Evolutionary conservation across 2,329 filamentous ascomycete genomes (phyloP).

Genomic region (Aureobasidium mangrovei): DNA sequence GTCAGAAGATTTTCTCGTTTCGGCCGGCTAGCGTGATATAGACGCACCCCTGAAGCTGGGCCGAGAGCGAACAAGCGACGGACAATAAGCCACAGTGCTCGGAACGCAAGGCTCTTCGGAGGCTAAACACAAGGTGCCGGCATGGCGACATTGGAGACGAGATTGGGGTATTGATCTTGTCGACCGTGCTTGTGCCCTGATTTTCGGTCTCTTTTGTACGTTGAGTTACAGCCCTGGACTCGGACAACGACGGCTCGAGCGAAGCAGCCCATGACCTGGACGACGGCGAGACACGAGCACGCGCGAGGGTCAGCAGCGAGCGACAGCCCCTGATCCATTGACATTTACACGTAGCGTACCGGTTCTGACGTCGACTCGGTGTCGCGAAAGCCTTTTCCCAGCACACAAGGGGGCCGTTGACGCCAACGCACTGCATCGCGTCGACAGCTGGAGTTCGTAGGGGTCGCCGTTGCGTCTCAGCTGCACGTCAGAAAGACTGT

Average conservation of each 20-base stretch:
- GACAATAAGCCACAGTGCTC: background rate
- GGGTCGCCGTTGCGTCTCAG: slow-evolving; percentile 1
- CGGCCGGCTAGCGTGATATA: background rate
- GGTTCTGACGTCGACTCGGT: slow-evolving; percentile 1
- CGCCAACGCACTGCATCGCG: slow-evolving; percentile 4
- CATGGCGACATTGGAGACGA: slow-evolving; percentile 5
- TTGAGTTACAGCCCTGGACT: background rate
- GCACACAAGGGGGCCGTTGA: background rate
- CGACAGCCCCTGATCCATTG: slow-evolving; percentile 7
- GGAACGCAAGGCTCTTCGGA: slow-evolving; percentile 2
- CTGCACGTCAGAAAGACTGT: slow-evolving; percentile 2
- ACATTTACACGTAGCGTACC: slow-evolving; percentile 7
- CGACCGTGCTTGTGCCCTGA: background rate
- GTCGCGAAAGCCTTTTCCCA: background rate
- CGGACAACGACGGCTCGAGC: background rate
- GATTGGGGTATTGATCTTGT: background rate
- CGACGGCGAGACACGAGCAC: background rate
- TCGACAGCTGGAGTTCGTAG: background rate
- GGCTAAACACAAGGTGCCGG: slow-evolving; percentile 2
- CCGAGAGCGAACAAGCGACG: background rate
- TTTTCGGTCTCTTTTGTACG: background rate
- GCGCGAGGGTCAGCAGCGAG: background rate
- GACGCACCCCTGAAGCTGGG: background rate
- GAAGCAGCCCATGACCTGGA: background rate
- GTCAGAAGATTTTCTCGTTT: background rate